Evolutionary conservation across 2,329 filamentous ascomycete genomes (phyloP).

Genomic region (Beauveria rudraprayagi): DNA sequence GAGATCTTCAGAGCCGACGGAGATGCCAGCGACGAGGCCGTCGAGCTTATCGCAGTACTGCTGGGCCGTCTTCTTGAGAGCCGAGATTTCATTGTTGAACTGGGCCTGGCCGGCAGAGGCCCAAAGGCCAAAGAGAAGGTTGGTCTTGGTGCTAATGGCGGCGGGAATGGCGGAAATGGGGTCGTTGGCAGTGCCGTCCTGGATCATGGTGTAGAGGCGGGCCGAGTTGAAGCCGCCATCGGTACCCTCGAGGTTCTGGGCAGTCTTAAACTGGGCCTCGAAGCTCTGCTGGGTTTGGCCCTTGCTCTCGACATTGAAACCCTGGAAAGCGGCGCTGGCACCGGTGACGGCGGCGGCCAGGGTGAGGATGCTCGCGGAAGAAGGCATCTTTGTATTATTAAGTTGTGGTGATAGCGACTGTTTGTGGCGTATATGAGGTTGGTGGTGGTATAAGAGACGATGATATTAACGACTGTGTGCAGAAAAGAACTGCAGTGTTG

Average conservation of each 20-base stretch:
- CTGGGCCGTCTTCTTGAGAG: constrained; percentile 60
- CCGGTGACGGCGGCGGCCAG: constrained; percentile 28
- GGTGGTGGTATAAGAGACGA: background rate
- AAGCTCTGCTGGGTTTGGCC: constrained; percentile 57
- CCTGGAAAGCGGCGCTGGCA: constrained; percentile 39
- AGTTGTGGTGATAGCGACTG: background rate
- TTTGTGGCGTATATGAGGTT: constrained; percentile 4
- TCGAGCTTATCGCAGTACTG: constrained; percentile 61
- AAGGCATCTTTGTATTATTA: constrained; percentile 23
- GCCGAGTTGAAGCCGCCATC: constrained; percentile 57
- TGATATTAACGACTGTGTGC: constrained; percentile 4
- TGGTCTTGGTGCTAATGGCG: constrained; percentile 71
- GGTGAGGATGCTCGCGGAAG: constrained; percentile 25
- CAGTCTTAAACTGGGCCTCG: constrained; percentile 60
- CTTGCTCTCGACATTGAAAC: constrained; percentile 66
- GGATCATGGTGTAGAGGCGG: constrained; percentile 69
- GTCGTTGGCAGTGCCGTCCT: constrained; percentile 55
- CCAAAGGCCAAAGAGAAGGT: constrained; percentile 78
- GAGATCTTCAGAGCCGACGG: constrained; percentile 78
- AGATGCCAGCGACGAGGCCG: constrained; percentile 68
- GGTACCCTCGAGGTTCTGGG: constrained; percentile 55
- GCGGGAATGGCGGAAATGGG: constrained; percentile 70
- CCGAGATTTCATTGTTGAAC: constrained; percentile 66
- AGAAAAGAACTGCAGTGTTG: background rate
- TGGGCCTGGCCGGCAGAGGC: constrained; percentile 55